Base-by-base conservation (phyloP, 768 basidiomycete species). In the Mycena filopes region DNA sequence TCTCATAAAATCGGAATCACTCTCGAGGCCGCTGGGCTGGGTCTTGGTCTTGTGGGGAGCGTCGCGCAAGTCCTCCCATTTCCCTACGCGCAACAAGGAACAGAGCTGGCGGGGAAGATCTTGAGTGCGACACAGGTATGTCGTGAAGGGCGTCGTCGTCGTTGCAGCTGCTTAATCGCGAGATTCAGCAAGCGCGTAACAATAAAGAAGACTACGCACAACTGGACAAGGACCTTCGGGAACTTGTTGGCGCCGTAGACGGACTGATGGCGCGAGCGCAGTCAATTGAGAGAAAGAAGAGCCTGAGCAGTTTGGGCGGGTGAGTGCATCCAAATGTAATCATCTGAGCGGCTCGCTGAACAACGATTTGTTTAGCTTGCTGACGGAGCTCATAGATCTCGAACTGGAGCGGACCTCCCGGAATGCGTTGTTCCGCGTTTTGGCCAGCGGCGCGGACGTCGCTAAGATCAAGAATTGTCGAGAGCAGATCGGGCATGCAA, bases 171-270 rank as follows among this genome's bases (percentile, higher is more conserved):
- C 36, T 16, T 53, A 4, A 43, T 45, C 2, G 21, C 36, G 16
- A 28, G 9, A 12, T 28, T 55, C n/a, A 61, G 60, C 42, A 33
- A n/a, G 51, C 47, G 18, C 31, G 45, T 9, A 43, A 43, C 43
- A 61, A 61, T 36, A 61, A 61, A 47, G 43, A 31, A n/a, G 51
- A 23, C 4, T 61, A 46, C 45, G 21, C 29, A 13, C 60, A 45
- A 43, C 60, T 61, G 11, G 60, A 43, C 20, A 36, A 26, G 23
- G 51, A 61, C 29, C 36, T 45, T 9, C 42, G 43, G 12, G 50
- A 45, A 13, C 41, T 61, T 3, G 43, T 54, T 43, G 15, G 20
- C 20, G 48, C 33, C 7, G 42, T 26, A 5, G 10, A 38, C 2
- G 43, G 40, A 3, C 42, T 36, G 36, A 36, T 36, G 36, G 36